Evolutionary conservation across 306 rosid genomes (phyloP).

Genomic region (Gillenia trifoliata): DNA sequence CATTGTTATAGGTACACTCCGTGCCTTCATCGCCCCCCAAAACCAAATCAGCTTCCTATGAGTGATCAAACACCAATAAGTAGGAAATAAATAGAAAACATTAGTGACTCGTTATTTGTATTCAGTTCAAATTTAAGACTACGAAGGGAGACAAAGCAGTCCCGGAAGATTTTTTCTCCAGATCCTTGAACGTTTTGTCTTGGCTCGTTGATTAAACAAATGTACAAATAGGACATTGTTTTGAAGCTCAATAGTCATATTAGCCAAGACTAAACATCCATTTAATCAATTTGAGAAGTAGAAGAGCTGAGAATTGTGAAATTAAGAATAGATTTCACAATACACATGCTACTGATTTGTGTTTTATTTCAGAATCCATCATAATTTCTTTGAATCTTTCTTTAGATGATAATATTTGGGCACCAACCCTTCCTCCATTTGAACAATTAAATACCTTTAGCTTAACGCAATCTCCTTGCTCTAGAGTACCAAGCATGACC

Average conservation of each 20-base stretch:
- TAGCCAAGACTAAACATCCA: neutral
- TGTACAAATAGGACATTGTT: neutral
- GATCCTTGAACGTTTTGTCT: neutral
- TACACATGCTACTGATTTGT: neutral
- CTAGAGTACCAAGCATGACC: neutral
- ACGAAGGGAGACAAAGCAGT: neutral
- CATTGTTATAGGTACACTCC: conserved; percentile 86
- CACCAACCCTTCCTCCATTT: neutral
- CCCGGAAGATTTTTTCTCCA: neutral
- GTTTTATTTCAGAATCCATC: neutral
- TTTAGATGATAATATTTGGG: neutral
- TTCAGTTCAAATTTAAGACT: neutral
- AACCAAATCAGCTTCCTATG: conserved; percentile 88
- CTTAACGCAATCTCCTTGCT: neutral
- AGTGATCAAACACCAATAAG: conserved; percentile 8
- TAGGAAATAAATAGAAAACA: neutral
- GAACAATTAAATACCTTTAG: neutral
- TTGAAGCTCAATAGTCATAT: neutral
- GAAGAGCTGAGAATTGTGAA: neutral
- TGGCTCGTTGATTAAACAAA: neutral
- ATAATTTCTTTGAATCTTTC: neutral
- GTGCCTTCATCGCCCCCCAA: conserved; percentile 97
- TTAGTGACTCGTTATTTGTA: neutral
- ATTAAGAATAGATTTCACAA: neutral
- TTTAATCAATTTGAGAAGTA: neutral